Conservation (phyloP, 176 grass and related monocot species). For the Oryza coarctata region DNA sequence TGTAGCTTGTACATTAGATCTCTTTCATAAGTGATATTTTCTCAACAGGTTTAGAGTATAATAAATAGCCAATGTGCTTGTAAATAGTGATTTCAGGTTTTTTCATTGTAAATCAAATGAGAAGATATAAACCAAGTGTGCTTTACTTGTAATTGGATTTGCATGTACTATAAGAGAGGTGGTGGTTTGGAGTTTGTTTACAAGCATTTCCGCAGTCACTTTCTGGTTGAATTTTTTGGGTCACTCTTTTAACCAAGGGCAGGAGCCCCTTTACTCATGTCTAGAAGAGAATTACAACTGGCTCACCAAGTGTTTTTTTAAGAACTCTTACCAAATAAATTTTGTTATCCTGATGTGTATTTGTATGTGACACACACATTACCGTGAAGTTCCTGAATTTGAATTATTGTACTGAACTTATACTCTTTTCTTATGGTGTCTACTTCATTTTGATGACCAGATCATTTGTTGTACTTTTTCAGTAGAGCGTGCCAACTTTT, state of each 20-base stretch:
- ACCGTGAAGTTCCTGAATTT: not conserved
- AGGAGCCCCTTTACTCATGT: not conserved
- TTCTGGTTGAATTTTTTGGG: not conserved
- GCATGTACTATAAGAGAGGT: not conserved
- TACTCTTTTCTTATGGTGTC: not conserved
- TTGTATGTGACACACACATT: not conserved
- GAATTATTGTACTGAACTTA: not conserved
- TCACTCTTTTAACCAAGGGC: not conserved
- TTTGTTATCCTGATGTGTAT: not conserved
- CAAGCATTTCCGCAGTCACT: not conserved
- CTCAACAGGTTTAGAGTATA: conserved; percentile 14
- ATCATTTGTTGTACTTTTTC: not conserved
- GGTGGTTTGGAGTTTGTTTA: conserved; percentile 3
- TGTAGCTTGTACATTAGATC: conserved; percentile 4
- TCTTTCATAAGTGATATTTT: conserved; percentile 12
- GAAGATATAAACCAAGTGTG: conserved; percentile 24
- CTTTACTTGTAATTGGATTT: conserved; percentile 29
- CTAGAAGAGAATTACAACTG: not conserved
- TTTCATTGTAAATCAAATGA: conserved; percentile 20
- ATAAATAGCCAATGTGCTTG: conserved; percentile 20
- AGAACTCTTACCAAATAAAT: not conserved
- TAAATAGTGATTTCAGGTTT: not conserved
- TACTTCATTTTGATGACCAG: not conserved
- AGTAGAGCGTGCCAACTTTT: not conserved
- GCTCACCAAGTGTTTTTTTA: not conserved